Evolutionary conservation across 1,284 basidiomycete species (phyloP).

Genomic region (Phylloboletellus chloephorus): DNA sequence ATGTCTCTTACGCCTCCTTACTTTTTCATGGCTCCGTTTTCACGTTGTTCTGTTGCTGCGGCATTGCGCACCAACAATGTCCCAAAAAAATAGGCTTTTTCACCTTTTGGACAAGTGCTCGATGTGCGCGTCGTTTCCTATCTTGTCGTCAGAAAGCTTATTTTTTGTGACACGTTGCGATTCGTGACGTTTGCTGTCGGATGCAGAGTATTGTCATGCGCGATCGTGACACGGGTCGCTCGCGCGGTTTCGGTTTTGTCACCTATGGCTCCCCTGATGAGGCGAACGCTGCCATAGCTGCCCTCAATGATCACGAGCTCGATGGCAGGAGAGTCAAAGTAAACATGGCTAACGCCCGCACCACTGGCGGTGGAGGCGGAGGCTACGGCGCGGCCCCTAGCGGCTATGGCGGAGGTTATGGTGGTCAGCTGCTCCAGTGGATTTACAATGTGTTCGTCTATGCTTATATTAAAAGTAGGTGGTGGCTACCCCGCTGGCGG

Average conservation of each 20-base stretch:
- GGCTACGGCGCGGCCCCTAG: conserved; percentile 22
- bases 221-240: conserved; percentile 94
- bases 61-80: conserved; percentile 19
- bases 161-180: conserved; percentile 12
- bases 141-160: conserved; percentile 25
- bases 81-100: conserved; percentile 61
- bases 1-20: conserved; percentile 27
- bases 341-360: conserved; percentile 89
- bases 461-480: conserved; percentile 11
- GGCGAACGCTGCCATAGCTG: conserved; percentile 75
- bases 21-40: conserved; percentile 31
- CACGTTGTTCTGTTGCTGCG: conserved; percentile 30
- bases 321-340: conserved; percentile 93
- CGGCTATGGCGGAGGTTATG: conserved; percentile 28
- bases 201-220: conserved; percentile 91
- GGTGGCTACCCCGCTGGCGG: conserved; percentile 12
- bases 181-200: conserved; percentile 6
- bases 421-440: conserved; percentile 11
- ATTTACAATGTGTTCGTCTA: background rate
- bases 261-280: conserved; percentile 62
- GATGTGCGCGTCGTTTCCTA: conserved; percentile 63
- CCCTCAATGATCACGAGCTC: conserved; percentile 88
- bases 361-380: conserved; percentile 39
- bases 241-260: conserved; percentile 95
- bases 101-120: conserved; percentile 58